Conservation (phyloP, 768 basidiomycete genomes). For the Tulasnella sp. region DNA sequence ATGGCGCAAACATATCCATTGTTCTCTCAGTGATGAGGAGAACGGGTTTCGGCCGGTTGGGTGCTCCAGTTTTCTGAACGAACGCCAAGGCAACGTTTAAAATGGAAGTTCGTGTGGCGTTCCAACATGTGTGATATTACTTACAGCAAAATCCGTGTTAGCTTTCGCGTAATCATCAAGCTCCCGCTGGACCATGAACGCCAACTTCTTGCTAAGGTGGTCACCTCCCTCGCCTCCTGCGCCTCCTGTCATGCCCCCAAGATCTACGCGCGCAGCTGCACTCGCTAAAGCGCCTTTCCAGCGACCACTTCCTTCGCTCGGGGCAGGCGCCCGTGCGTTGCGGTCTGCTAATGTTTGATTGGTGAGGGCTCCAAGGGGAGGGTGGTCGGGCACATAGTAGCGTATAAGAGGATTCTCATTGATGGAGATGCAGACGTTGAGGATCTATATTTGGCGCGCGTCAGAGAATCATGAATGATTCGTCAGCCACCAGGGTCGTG, state of each 20-base stretch:
- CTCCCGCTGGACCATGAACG: slow-evolving; percentile 70
- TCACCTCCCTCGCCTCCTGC: slow-evolving; percentile 47
- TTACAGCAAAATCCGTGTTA: slow-evolving; percentile 81
- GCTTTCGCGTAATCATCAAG: slow-evolving; percentile 79
- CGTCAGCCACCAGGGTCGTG: neutral
- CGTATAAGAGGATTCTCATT: slow-evolving; percentile 90
- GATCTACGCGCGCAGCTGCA: neutral
- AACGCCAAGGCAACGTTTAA: neutral
- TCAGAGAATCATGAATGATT: no score
- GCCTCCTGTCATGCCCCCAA: neutral
- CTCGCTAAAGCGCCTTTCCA: slow-evolving; percentile 34
- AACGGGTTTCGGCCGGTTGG: slow-evolving; percentile 58
- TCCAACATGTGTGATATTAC: slow-evolving; percentile 25
- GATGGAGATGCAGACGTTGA: slow-evolving; percentile 80
- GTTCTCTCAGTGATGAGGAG: slow-evolving; percentile 92
- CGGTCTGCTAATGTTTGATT: slow-evolving; percentile 49
- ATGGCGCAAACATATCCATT: slow-evolving; percentile 84
- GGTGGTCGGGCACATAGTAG: slow-evolving; percentile 81
- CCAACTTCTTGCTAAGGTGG: slow-evolving; percentile 69
- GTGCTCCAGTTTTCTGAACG: slow-evolving; percentile 30
- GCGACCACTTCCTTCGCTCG: slow-evolving; percentile 49
- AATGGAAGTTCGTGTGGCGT: slow-evolving; percentile 8
- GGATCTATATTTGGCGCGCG: slow-evolving; percentile 43
- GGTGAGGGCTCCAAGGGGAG: slow-evolving; percentile 78
- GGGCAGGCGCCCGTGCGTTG: slow-evolving; percentile 33